Conservation (phyloP, 257 asterid species). For the Marsdenia floribunda region DNA sequence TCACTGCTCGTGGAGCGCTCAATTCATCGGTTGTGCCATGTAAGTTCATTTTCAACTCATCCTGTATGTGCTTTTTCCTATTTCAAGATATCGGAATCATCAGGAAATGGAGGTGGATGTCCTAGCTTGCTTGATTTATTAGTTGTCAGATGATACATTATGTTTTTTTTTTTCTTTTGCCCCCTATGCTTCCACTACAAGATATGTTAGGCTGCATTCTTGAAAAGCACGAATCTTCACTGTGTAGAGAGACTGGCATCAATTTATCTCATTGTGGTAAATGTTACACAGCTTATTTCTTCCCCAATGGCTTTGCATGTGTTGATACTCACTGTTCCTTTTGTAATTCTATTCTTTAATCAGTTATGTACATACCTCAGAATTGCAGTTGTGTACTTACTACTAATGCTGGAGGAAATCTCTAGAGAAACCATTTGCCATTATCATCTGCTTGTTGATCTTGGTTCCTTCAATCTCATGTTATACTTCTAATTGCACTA, state of each 20-base stretch:
- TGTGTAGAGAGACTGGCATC: not conserved
- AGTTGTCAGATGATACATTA: not conserved
- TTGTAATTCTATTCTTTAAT: not conserved
- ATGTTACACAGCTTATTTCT: not conserved
- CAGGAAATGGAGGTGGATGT: not conserved
- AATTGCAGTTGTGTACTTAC: not conserved
- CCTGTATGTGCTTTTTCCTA: not conserved
- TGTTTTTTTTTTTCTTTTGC: not conserved
- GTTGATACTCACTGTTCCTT: not conserved
- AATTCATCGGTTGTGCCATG: conserved; percentile 76
- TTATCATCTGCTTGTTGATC: not conserved
- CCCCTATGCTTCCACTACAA: not conserved
- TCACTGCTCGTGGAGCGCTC: conserved; percentile 94
- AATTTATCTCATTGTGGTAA: not conserved
- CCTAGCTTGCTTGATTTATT: not conserved
- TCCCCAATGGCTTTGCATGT: not conserved
- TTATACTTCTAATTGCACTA: not conserved
- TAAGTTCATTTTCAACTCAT: conserved; percentile 29
- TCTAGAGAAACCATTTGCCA: not conserved
- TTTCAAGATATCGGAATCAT: not conserved
- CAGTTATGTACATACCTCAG: not conserved
- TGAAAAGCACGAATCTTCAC: not conserved
- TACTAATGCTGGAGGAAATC: not conserved
- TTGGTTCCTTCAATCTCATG: not conserved
- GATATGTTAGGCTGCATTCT: not conserved